phyloP scores from a whole-genome alignment of 352 stramenopile genomes.

The Phytophthora brassicae region DNA sequence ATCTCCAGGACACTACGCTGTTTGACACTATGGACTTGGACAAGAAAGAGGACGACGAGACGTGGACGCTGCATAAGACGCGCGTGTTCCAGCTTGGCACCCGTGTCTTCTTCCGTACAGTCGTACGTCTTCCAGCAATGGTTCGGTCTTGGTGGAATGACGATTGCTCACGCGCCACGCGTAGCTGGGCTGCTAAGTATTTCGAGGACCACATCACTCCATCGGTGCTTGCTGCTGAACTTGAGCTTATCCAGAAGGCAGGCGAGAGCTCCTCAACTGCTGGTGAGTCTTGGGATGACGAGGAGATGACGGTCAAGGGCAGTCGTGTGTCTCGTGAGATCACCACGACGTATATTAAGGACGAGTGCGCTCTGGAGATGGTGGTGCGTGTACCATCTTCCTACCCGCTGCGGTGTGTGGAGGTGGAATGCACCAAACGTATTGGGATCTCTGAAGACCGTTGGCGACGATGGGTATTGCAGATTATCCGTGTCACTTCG shows the following conservation, averaged over 20 bases:
- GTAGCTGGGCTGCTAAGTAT: conserved; percentile 87
- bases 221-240: conserved; percentile 71
- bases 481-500: conserved; percentile 91
- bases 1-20: conserved; percentile 52
- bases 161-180: conserved; percentile 75
- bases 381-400: conserved; percentile 84
- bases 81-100: conserved; percentile 56
- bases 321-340: conserved; percentile 89
- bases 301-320: conserved; percentile 88
- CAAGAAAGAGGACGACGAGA: conserved; percentile 25
- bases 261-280: conserved; percentile 31
- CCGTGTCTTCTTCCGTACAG: conserved; percentile 81
- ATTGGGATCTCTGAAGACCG: conserved; percentile 91
- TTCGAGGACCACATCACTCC: conserved; percentile 88
- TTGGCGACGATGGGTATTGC: conserved; percentile 92
- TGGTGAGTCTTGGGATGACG: conserved; percentile 57
- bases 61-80: conserved; percentile 40
- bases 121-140: conserved; percentile 81
- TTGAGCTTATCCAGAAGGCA: conserved; percentile 75
- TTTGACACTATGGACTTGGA: conserved; percentile 50
- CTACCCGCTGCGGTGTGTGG: conserved; percentile 90
- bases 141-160: conserved; percentile 92
- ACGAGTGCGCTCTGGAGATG: conserved; percentile 92
- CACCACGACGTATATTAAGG: conserved; percentile 91
- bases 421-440: conserved; percentile 90